Conservation (phyloP, 2,329 filamentous ascomycete genomes). For the Nemania diffusa region DNA sequence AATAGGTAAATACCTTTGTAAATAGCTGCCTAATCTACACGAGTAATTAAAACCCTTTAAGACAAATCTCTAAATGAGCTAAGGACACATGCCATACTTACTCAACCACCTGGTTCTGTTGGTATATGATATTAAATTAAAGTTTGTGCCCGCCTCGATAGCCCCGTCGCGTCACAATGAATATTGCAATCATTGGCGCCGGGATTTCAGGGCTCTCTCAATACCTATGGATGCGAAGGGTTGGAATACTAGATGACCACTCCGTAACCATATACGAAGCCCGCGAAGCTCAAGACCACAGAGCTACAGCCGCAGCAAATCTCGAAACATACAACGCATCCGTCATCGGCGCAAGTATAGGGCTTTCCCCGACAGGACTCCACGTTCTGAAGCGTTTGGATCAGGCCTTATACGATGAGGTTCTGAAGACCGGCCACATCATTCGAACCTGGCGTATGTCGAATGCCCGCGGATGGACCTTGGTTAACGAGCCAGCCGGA, state of each 20-base stretch:
- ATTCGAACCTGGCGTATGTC: slow-evolving; percentile 34
- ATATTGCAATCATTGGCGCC: slow-evolving; percentile 33
- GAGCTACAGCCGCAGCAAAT: slow-evolving; percentile 1
- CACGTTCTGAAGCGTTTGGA: slow-evolving; percentile 27
- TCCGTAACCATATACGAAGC: slow-evolving; percentile 31
- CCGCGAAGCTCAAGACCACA: slow-evolving; percentile 18
- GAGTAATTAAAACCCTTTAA: neutral
- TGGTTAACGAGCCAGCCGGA: slow-evolving; percentile 8
- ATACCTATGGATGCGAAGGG: slow-evolving; percentile 30
- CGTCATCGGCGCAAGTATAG: slow-evolving; percentile 31
- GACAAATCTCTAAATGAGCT: neutral
- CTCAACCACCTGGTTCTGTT: neutral
- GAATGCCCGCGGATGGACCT: slow-evolving; percentile 31
- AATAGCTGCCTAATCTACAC: slow-evolving; percentile 13
- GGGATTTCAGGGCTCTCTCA: slow-evolving; percentile 31
- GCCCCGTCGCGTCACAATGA: slow-evolving; percentile 2
- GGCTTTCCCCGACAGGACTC: slow-evolving; percentile 27
- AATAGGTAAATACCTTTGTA: neutral
- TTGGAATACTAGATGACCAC: slow-evolving; percentile 23
- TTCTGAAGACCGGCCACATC: slow-evolving; percentile 28
- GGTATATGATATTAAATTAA: neutral
- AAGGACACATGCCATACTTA: neutral
- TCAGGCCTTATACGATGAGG: slow-evolving; percentile 22
- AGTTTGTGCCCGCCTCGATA: neutral
- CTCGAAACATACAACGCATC: slow-evolving; percentile 31